These are phyloP conservation scores for Boletus sp. DNA, from an alignment of 1,284 basidiomycete genomes.

Conservation along the genomic window DNA sequence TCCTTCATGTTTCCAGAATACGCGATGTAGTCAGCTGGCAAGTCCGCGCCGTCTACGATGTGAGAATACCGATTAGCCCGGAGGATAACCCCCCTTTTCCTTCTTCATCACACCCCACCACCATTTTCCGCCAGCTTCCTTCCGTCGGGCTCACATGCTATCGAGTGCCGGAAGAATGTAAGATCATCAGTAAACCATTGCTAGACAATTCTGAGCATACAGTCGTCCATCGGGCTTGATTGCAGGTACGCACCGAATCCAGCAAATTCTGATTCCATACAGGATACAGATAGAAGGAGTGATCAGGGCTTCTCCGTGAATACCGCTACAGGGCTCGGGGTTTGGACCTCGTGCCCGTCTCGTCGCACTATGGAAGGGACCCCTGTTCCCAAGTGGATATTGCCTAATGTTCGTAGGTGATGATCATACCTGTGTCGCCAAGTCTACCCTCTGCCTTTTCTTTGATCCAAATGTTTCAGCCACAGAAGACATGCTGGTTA, in stretches of 20 bases:
- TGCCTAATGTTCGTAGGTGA: not conserved
- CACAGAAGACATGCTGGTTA: not conserved
- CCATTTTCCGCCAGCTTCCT: not conserved
- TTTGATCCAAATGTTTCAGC: not conserved
- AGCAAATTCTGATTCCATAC: not conserved
- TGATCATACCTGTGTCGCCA: not conserved
- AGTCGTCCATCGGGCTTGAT: not conserved
- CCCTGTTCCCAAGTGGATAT: not conserved
- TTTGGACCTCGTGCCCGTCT: not conserved
- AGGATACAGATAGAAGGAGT: not conserved
- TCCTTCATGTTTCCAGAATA: not conserved
- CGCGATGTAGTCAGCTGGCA: not conserved
- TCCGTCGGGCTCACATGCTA: not conserved
- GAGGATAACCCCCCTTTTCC: not conserved
- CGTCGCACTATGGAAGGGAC: not conserved
- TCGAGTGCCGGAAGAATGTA: not conserved
- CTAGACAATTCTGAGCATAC: not conserved
- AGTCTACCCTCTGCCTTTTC: not conserved
- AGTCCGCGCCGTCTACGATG: not conserved
- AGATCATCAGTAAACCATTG: not conserved
- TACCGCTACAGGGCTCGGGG: not conserved
- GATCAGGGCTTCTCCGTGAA: not conserved
- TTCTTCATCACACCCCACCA: not conserved
- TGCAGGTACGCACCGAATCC: not conserved
- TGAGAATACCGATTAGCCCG: slow-evolving; percentile 5